Conservation (phyloP, 1,139 yeast species). For the Diutina scorzettiae region DNA sequence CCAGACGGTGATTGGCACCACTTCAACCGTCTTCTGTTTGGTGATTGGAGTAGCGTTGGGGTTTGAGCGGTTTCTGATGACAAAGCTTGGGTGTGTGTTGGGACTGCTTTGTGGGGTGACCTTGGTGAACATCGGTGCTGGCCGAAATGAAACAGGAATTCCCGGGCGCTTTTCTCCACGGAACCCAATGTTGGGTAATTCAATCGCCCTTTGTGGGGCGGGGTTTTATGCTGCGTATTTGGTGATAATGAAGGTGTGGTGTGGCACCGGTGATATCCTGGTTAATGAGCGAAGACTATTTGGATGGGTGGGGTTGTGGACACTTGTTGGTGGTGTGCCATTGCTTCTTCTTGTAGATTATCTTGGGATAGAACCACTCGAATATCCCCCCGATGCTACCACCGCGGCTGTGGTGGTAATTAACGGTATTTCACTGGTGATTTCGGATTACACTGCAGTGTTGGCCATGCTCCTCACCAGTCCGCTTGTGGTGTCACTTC, state of each 20-base stretch:
- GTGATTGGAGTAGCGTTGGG: conserved; percentile 27
- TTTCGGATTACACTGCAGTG: conserved; percentile 39
- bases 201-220: conserved; percentile 35
- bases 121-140: conserved; percentile 24
- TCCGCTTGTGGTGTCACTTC: conserved; percentile 40
- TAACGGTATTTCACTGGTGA: conserved; percentile 34
- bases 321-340: conserved; percentile 29
- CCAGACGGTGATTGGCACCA: conserved; percentile 38
- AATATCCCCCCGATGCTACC: conserved; percentile 25
- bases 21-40: conserved; percentile 40
- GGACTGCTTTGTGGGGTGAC: conserved; percentile 35
- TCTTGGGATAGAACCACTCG: conserved; percentile 27
- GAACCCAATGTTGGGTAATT: conserved; percentile 34
- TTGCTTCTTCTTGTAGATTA: conserved; percentile 21
- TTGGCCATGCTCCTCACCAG: conserved; percentile 42
- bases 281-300: conserved; percentile 37
- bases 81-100: conserved; percentile 31
- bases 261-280: conserved; percentile 25
- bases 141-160: no score
- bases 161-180: conserved; percentile 20
- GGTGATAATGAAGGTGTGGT: conserved; percentile 28
- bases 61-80: conserved; percentile 30
- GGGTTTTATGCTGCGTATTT: conserved; percentile 35
- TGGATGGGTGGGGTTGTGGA: conserved; percentile 34
- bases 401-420: conserved; percentile 23